Evolutionary conservation across 2,329 filamentous ascomycete species (phyloP), one percentile per base, ranked within the genome.

Genomic region (Alternaria sp.): DNA sequence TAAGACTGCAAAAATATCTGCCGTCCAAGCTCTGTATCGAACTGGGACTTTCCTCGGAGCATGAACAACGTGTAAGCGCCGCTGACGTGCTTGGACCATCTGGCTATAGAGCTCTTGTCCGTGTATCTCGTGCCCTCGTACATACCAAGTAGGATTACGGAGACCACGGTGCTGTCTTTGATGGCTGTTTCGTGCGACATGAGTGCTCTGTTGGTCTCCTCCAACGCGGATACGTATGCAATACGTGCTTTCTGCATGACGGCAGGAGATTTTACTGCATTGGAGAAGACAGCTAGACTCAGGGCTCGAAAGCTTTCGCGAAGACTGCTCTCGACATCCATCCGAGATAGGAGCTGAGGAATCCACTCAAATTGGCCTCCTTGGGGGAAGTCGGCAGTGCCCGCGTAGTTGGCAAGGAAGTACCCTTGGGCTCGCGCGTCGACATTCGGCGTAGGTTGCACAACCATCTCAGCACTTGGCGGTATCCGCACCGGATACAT

Each of bases 41-140:
- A 69, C 20, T 74, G 71, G 4, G 67, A 54, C 38, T 59, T 63
- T 24, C 76, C 75, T 14, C 77, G 74, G 12, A 77, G 61, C 12
- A 61, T 64, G n/a, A 79, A 44, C 8, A 79, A 62, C 2, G 71
- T 68, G 28, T 68, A 68, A 2, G 75, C 76, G 3, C 77, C 76
- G 46, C 72, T 67, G 18, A 77, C 64, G 54, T 79, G 77, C 18
- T 69, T 70, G 26, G 60, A 64, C 75, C 75, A 78, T 4, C 72
- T 65, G 48, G 63, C 58, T n/a, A 77, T 52, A 8, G 76, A 75
- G 18, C 67, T 56, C 22, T 68, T 64, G 43, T 62, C 65, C 26
- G 70, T 62, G 41, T 70, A 75, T 7, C 67, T 66, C 22, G 76
- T 69, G 49, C 67, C 74, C 54, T 78, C 77, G 44, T 76, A 78